phyloP scores from a whole-genome alignment of 202 grass and related monocot genomes.

The Schoenoplectus tabernaemontani region DNA sequence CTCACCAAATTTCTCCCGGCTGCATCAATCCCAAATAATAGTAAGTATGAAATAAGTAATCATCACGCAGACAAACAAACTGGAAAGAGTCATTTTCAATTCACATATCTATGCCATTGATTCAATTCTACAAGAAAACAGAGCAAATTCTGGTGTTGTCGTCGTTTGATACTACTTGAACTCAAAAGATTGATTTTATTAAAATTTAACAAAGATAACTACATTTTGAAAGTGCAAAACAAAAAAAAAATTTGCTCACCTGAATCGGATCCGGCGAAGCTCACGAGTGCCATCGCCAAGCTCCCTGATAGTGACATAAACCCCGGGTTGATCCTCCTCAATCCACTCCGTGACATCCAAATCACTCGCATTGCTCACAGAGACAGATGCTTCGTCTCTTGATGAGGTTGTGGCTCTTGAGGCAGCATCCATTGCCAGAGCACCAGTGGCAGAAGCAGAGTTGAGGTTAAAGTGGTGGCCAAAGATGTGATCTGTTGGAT shows the following conservation, averaged over 20 bases:
- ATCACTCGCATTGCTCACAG: conserved; percentile 88
- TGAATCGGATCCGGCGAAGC: conserved; percentile 94
- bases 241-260: no score
- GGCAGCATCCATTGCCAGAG: conserved; percentile 30
- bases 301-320: conserved; percentile 88
- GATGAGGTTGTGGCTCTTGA: conserved; percentile 89
- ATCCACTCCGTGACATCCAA: conserved; percentile 74
- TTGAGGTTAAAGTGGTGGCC: conserved; percentile 63
- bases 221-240: no score
- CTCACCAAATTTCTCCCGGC: conserved; percentile 83
- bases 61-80: neutral
- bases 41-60: neutral
- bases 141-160: neutral
- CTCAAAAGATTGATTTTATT: neutral
- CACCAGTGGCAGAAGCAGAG: conserved; percentile 11
- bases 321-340: conserved; percentile 86
- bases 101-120: neutral
- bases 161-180: neutral
- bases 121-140: neutral
- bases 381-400: conserved; percentile 71
- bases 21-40: conserved; percentile 27
- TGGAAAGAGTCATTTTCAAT: neutral
- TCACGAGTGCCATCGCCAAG: conserved; percentile 78
- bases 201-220: neutral
- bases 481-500: conserved; percentile 81